Percentiles rank a stretch among this genome's conserved stretches.
phyloP scores from a whole-genome alignment of 768 basidiomycete genomes.

The Sarcodon sp. region DNA sequence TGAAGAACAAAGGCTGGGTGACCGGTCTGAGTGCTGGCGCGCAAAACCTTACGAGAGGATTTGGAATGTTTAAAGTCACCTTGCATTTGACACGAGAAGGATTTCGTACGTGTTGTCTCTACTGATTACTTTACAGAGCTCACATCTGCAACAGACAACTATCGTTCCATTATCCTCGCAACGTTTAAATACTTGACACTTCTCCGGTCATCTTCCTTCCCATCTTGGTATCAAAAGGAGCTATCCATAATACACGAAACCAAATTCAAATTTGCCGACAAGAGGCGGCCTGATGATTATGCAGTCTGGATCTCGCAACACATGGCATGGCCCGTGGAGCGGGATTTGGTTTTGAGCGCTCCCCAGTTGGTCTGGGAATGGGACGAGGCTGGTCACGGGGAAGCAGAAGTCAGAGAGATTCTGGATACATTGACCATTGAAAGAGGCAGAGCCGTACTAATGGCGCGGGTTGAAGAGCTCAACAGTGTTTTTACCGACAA shows the following conservation, averaged over 20 bases:
- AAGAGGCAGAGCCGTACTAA: slow-evolving; percentile 59
- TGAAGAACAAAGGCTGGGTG: slow-evolving; percentile 85
- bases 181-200: slow-evolving; percentile 73
- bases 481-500: slow-evolving; percentile 28
- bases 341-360: slow-evolving; percentile 59
- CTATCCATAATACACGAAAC: slow-evolving; percentile 55
- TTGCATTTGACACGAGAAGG: slow-evolving; percentile 76
- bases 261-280: slow-evolving; percentile 81
- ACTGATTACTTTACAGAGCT: neutral
- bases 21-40: slow-evolving; percentile 60
- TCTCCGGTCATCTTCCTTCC: slow-evolving; percentile 46
- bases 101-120: slow-evolving; percentile 43
- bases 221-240: slow-evolving; percentile 66
- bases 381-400: slow-evolving; percentile 32
- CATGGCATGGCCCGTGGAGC: slow-evolving; percentile 74
- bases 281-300: slow-evolving; percentile 68
- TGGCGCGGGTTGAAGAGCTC: slow-evolving; percentile 44
- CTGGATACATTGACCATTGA: slow-evolving; percentile 46
- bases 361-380: slow-evolving; percentile 66
- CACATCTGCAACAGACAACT: slow-evolving; percentile 39
- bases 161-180: slow-evolving; percentile 55
- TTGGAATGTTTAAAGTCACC: slow-evolving; percentile 82
- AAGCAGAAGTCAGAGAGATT: slow-evolving; percentile 44
- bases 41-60: slow-evolving; percentile 65
- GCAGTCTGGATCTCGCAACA: slow-evolving; percentile 62